Evolutionary conservation across 805 yeast species (phyloP), one percentile per base, ranked within the genome.

Genomic region (Wickerhamomyces rabaulensis): DNA sequence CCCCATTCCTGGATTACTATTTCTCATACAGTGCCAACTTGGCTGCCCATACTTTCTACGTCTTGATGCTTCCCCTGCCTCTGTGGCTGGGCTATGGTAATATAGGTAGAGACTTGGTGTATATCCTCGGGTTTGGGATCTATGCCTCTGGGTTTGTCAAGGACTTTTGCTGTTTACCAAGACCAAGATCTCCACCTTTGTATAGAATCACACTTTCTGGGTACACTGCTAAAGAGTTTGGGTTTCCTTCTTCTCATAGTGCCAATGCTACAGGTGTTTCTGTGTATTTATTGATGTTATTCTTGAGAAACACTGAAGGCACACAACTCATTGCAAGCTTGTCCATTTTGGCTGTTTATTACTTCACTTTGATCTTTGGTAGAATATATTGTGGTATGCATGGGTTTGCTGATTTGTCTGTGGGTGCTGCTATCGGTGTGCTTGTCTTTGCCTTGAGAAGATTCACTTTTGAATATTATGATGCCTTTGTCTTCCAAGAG

Each of bases 351-450:
- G 46, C 53, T 7, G 10, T 77, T 20, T 90, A 90, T 62, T 81
- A 80, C 57, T 49, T 73, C 33, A 79, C 90, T 8, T 69, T 94
- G 49, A 76, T 87, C 1, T 62, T 80, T 50, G 99, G 99, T 16
- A 73, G 99, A 46, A 59, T 92, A 9, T 92, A 94, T 67, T 90
- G 96, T 63, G 99, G 99, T 3, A 92, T 92, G 99, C 99, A 94
- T 67, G 98, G 99, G 3, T 76, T 87, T 49, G 65, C 86, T 20
- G 99, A 94, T 62, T 72, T 94, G 3, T 43, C 67, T 0, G 61
- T 77, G 17, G 99, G 99, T 6, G 66, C 78, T 0, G 1, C 76
- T 0, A 67, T 89, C 16, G 99, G 99, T 0, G 42, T 68, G 0
- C 35, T 66, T 0, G 70, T 84, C 31, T 78, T 78, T 51, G 40